Conservation (phyloP, 768 basidiomycete species). For the Crassisporium funariophilum region DNA sequence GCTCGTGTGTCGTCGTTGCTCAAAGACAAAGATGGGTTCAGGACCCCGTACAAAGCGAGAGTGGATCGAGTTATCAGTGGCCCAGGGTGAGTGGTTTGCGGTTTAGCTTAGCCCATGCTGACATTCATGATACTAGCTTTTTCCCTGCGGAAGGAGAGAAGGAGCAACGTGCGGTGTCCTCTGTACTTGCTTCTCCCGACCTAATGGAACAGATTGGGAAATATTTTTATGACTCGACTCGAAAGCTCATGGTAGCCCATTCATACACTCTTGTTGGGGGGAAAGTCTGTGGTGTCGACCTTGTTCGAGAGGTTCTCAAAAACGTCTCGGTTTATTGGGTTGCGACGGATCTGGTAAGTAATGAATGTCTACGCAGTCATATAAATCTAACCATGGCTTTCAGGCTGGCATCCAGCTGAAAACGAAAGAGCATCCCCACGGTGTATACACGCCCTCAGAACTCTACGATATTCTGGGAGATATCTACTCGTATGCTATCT, state of each 20-base stretch:
- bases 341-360: conserved; percentile 65
- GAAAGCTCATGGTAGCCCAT: conserved; percentile 51
- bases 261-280: conserved; percentile 63
- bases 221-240: conserved; percentile 70
- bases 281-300: conserved; percentile 56
- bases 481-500: conserved; percentile 63
- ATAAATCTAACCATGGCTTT: conserved; percentile 3
- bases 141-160: conserved; percentile 58
- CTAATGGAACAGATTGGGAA: conserved; percentile 50
- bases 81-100: conserved; percentile 48
- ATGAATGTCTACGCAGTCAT: neutral
- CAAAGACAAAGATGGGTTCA: conserved; percentile 46
- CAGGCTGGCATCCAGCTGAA: conserved; percentile 78
- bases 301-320: conserved; percentile 70
- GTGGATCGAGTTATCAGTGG: conserved; percentile 57
- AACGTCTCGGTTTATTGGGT: conserved; percentile 70
- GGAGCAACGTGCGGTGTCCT: conserved; percentile 49
- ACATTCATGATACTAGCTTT: conserved; percentile 54
- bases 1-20: conserved; percentile 55
- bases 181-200: conserved; percentile 50
- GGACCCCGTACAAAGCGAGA: conserved; percentile 48
- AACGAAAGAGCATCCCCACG: conserved; percentile 50
- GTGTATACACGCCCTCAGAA: conserved; percentile 62
- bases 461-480: conserved; percentile 66
- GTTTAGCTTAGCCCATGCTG: neutral